phyloP scores from a whole-genome alignment of 106 monocot species.

The Phalaenopsis equestris region DNA sequence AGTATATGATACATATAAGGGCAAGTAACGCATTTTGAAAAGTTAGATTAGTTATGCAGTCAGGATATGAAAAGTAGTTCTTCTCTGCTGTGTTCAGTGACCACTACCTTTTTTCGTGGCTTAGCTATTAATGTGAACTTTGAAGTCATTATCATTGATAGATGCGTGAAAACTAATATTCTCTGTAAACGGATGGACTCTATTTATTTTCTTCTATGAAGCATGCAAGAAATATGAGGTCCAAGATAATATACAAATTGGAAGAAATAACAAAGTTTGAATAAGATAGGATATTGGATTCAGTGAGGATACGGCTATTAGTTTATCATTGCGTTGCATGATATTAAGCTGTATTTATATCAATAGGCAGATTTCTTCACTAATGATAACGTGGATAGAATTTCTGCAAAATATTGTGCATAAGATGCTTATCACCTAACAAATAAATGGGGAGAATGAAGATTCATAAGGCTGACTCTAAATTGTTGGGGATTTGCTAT shows the following conservation, averaged over 20 bases:
- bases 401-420: neutral
- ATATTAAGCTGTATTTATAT: neutral
- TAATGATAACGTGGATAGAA: neutral
- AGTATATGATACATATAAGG: too few relatives aligned
- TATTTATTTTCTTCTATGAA: neutral
- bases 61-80: too few relatives aligned
- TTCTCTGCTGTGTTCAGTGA: too few relatives aligned
- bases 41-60: too few relatives aligned
- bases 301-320: neutral
- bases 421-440: neutral
- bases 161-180: neutral
- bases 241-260: neutral
- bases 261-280: neutral
- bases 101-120: neutral
- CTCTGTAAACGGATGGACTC: neutral
- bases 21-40: too few relatives aligned
- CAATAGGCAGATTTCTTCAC: neutral
- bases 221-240: neutral
- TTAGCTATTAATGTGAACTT: neutral
- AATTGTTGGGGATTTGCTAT: neutral
- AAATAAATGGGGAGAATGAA: neutral
- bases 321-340: neutral
- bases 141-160: neutral
- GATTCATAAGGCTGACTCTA: neutral
- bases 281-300: neutral